Percentiles rank a stretch among this genome's conserved stretches.
Conservation (phyloP, 2,329 filamentous ascomycete species). For the Microdochium paspali region DNA sequence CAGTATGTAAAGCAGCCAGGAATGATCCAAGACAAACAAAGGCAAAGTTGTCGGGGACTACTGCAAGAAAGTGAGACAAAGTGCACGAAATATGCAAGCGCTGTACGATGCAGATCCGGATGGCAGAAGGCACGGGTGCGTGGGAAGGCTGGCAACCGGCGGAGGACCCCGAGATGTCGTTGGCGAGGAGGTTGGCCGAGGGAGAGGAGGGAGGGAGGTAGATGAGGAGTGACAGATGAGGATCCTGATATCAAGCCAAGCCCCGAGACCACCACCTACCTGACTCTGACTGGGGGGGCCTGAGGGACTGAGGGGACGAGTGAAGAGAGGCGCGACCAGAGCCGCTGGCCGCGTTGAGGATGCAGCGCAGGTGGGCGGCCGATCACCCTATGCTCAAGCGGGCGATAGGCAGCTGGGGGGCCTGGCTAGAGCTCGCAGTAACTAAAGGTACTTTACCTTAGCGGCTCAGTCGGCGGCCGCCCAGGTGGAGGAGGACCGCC, state of each 20-base stretch:
- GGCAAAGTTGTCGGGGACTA: not conserved
- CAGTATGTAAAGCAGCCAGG: not conserved
- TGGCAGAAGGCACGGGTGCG: not conserved
- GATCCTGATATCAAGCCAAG: not conserved
- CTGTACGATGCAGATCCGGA: not conserved
- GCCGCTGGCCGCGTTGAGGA: no score
- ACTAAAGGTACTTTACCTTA: no score
- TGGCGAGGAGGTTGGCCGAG: not conserved
- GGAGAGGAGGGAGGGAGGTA: not conserved
- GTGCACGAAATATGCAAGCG: slow-evolving; percentile 1
- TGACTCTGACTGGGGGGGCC: no score
- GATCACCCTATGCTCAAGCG: no score
- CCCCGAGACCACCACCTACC: no score
- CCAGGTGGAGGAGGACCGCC: not conserved
- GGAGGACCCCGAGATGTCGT: not conserved
- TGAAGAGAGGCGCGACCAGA: no score
- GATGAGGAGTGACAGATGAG: not conserved
- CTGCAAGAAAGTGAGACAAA: not conserved
- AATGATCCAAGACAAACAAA: not conserved
- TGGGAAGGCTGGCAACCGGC: not conserved
- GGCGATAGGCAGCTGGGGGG: no score
- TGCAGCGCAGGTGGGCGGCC: no score
- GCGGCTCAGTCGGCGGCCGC: not conserved
- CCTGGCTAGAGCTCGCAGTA: no score
- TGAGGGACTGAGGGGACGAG: no score